A percentile compares a stretch with the other conserved stretches of the same genome.
Conservation (phyloP, 2,329 filamentous ascomycete species). For the Didymella sp. region DNA sequence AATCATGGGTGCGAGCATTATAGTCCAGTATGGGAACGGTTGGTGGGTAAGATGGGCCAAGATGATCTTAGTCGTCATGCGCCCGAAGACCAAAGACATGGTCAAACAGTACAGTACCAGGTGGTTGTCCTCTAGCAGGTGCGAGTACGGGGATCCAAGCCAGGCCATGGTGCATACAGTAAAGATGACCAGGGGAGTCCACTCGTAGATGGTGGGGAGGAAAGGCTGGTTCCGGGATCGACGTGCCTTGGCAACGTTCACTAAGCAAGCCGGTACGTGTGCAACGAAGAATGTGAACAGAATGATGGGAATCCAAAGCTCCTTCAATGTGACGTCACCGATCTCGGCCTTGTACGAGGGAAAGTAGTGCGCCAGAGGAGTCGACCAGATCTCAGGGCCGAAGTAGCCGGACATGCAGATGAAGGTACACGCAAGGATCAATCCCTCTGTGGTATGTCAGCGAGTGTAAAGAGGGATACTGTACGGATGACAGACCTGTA, state of each 20-base stretch:
- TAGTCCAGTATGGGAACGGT: conserved; percentile 95
- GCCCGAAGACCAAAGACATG: conserved; percentile 95
- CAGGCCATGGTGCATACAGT: conserved; percentile 77
- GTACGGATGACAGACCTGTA: conserved; percentile 59
- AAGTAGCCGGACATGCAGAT: conserved; percentile 89
- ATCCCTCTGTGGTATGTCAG: conserved; percentile 66
- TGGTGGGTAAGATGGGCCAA: conserved; percentile 92
- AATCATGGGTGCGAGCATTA: conserved; percentile 85
- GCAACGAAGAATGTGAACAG: conserved; percentile 56
- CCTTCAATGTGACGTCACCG: conserved; percentile 78
- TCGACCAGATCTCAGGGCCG: conserved; percentile 85
- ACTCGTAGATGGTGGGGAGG: conserved; percentile 86
- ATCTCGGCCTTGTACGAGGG: conserved; percentile 59
- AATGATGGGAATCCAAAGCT: conserved; percentile 79
- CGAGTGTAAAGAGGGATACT: not conserved
- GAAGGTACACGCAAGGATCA: conserved; percentile 84
- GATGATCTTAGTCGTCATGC: conserved; percentile 99
- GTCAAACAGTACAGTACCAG: conserved; percentile 91
- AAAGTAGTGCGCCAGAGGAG: conserved; percentile 68
- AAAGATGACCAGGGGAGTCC: conserved; percentile 88
- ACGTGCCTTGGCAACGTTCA: conserved; percentile 82
- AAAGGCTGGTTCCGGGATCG: conserved; percentile 75
- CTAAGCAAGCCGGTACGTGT: conserved; percentile 88
- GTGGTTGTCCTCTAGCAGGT: conserved; percentile 81
- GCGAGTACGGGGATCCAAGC: conserved; percentile 89